These are phyloP conservation scores for Phytophthora sojae DNA, from an alignment of 352 stramenopile genomes.

Conservation along the genomic window DNA sequence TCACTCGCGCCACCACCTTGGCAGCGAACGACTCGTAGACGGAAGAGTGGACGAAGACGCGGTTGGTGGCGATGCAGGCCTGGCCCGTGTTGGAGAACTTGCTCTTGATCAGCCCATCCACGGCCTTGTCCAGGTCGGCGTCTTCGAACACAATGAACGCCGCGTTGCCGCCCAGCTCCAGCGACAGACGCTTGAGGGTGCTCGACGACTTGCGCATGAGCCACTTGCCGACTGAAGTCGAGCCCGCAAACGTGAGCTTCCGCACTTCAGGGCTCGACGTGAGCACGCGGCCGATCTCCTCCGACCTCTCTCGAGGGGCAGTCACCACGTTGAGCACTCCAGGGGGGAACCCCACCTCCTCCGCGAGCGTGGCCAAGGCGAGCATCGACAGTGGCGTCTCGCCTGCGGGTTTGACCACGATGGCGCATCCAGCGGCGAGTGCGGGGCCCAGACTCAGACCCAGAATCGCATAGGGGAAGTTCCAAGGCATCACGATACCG, in stretches of 20 bases:
- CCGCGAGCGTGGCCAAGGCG: conserved; percentile 88
- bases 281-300: conserved; percentile 79
- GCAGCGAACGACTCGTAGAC: conserved; percentile 93
- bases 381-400: conserved; percentile 96
- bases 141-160: conserved; percentile 93
- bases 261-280: conserved; percentile 69
- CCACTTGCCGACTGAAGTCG: conserved; percentile 75
- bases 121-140: conserved; percentile 72
- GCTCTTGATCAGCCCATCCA: conserved; percentile 80
- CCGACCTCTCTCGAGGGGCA: conserved; percentile 55
- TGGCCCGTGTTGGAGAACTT: conserved; percentile 89
- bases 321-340: conserved; percentile 91
- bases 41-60: conserved; percentile 93
- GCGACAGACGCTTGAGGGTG: conserved; percentile 76
- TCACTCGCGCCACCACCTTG: conserved; percentile 67
- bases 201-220: conserved; percentile 74
- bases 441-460: conserved; percentile 94
- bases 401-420: conserved; percentile 96
- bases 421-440: conserved; percentile 93
- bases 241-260: conserved; percentile 91
- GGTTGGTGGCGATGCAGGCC: conserved; percentile 85
- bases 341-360: conserved; percentile 80
- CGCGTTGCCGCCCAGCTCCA: conserved; percentile 91
- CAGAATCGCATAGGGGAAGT: conserved; percentile 98
- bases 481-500: conserved; percentile 97